Base-by-base conservation (phyloP, 2,329 filamentous ascomycete genomes). In the Cytospora paraplurivora region DNA sequence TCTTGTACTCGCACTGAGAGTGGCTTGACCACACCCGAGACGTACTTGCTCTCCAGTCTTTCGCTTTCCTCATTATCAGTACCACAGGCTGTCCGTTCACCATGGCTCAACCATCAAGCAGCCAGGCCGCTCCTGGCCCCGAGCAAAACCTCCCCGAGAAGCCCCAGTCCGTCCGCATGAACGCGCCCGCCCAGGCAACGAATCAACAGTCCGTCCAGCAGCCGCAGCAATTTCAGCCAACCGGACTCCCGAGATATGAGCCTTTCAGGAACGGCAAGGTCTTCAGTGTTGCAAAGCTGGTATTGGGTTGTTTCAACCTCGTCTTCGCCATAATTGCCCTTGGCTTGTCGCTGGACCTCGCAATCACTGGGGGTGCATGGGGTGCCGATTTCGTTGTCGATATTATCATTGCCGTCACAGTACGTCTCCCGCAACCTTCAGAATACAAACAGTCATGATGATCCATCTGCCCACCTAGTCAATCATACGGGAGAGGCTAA, bases 261-360 rank as follows among this genome's bases (percentile, higher is more conserved):
- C 53, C 53, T 10, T 66, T 61, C 56, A 33, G 15, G 56, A 34
- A 47, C 47, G 63, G 37, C 56, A 57, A 59, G 37, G 19, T 61
- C 8, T 63, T 63, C 33, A 49, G 52, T 33, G 11, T 66, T 4
- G 56, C 56, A 15, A 66, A 66, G 37, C 13, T 66, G 10, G 38
- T 44, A 17, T 56, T 66, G 35, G 60, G 56, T 7, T 35, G 34
- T 38, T 63, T 59, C 53, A 66, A 60, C 52, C 27, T 61, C 21
- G 56, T 57, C 52, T 63, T 66, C 19, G 64, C 64, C 56, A 34
- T 66, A 38, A 27, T 66, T 47, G 53, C 61, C 12, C n/a, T 66
- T 7, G 61, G 61, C 6, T 32, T 65, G 17, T 41, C 59, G 0
- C 15, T 61, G 34, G 62, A n/a, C n/a, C 2, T 61, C 4, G 32